Base-by-base conservation (phyloP, 306 rosid genomes). In the Phaseolus lunatus region DNA sequence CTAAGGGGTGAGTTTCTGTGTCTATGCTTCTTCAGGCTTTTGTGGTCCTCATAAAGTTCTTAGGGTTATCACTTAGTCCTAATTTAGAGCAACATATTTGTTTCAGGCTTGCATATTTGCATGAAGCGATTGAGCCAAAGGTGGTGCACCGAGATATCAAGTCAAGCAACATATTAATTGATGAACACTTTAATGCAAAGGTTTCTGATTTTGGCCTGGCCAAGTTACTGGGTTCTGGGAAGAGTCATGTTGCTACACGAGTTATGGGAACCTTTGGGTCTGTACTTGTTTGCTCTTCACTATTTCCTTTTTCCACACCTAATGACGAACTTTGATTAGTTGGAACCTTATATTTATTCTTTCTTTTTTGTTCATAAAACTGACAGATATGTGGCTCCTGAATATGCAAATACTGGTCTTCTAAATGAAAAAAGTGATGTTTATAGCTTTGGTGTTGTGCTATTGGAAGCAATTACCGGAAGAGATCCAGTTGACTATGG, bases 201-300 rank as follows among this genome's bases (percentile, higher is more conserved):
- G 97, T 92, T 62, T 92, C 95, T 37, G 95, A 92, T 80, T 92
- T 92, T 78, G 97, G 97, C 79, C 86, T 92, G 73, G 97, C 95
- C 83, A 92, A 92, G 85, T 86, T 92, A 79, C 82, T 92, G 65
- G 95, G 94, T 78, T 81, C 95, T 27, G 97, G 94, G 67, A 88
- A 75, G 81, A 89, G 93, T 79, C 86, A 89, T 18, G 94, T 88
- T 33, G 84, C 93, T 31, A 92, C 95, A 5, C 89, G 97, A 59
- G 97, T 92, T 44, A 92, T 92, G 97, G 97, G 97, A 75, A 89
- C 95, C 52, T 92, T 92, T 57, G 97, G 97, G 97, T 92, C 59
- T 71, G 91, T 85, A 80, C n/a, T 70, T 27, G 12, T 71, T 7
- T 29, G 47, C 18, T 39, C 52, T 66, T 66, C 52, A 10, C 6